Base-by-base conservation (phyloP, 305 asterid species). In the Plantago coronopus region DNA sequence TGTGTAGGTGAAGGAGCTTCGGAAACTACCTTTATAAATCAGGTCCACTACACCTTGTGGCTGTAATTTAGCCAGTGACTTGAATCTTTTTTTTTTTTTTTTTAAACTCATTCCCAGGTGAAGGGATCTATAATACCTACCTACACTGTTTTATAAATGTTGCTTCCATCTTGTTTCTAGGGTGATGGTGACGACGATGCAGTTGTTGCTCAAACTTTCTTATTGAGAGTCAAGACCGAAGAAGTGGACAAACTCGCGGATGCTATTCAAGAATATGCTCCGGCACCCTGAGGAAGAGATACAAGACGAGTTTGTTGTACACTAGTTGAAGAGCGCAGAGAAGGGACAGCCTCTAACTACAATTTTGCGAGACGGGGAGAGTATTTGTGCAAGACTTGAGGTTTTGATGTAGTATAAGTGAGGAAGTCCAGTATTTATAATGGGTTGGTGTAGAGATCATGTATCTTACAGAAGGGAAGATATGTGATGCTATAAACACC, bases 231-330 rank as follows among this genome's bases (percentile, higher is more conserved):
- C 0, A 93, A 81, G 76, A 72, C 82, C 0, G 81, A 60, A 68
- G 96, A 85, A 60, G 97, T 83, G 58, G 74, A 91, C 73, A 84
- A 91, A 61, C 85, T 91, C 48, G 94, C 87, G 19, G 85, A 87
- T 66, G 81, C 72, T 34, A 89, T 93, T 47, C 78, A 84, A 70
- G 98, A 89, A 55, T 78, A 81, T 42, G 87, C 98, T 25, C 98
- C 98, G 62, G 64, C 82, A 61, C 66, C 67, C 59, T 87, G 78
- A 84, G 66, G 64, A 46, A 34, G 19, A 18, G 62, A 31, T 42
- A 5, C 45, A n/a, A 19, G 22, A 43, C 31, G 43, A 42, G 21
- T 13, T 60, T 72, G 78, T 74, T 72, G 83, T 72, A 74, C 63
- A 37, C 67, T 71, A 65, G 69, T 64, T 53, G 46, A 64, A 61